Base-by-base conservation (phyloP, 2,329 filamentous ascomycete species). In the Lachnellula cervina region DNA sequence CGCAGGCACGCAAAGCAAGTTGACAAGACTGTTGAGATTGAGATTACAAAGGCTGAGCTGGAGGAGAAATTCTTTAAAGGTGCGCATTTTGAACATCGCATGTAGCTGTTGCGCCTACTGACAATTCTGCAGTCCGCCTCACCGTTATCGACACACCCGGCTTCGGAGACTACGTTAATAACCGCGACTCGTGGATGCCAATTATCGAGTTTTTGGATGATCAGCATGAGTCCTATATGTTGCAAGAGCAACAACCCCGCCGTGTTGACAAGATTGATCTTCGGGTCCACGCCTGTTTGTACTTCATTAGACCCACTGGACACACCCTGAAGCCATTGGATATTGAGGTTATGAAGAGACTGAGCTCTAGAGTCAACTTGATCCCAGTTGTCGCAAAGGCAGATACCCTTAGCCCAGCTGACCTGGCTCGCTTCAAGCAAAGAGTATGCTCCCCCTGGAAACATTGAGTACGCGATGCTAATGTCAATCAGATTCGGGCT, bases 41-140 rank as follows among this genome's bases (percentile, higher is more conserved):
- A 99, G 77, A 99, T 99, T 73, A 99, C 94, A 75, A 99, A 99
- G 84, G 94, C 94, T 58, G 94, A 99, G 80, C 80, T 99, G 62
- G 94, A 99, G 79, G 94, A 99, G 87, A 99, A 99, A 81, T 99
- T 99, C 83, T 99, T 99, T 88, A 99, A 99, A 84, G 93, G 93
- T 97, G 80, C 56, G 71, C 19, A 28, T 17, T 51, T 45, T 34
- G 34, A 28, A 19, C 9, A 11, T 2, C 32, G 35, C 35, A 19
- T 28, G 21, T 23, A 28, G 17, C 42, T 34, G 11, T 59, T 45
- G 28, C 21, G 35, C 28, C 44, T 46, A 52, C 58, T 67, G 54
- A 66, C 58, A 60, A 40, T 59, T 58, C 52, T 59, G 52, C 71
- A 97, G 94, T 99, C 73, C 94, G 94, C 73, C 80, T 99, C 71